Evolutionary conservation across 441 rosid genomes (phyloP), one percentile per base, ranked within the genome.

Genomic region (Manihot esculenta): DNA sequence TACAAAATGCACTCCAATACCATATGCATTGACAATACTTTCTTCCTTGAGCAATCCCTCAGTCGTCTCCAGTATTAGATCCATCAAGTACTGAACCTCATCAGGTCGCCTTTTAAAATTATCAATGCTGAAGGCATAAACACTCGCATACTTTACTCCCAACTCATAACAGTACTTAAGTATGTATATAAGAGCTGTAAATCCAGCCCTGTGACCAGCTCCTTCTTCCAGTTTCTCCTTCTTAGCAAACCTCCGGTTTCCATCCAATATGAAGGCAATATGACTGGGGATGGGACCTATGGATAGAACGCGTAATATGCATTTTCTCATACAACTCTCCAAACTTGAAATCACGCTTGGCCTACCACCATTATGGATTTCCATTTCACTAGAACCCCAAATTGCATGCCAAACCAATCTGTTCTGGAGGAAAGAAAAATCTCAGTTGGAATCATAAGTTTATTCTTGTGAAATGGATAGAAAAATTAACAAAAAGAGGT

Each of bases 71-170:
- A 91, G 68, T 87, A 89, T 76, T 35, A 93, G 74, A 72, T 91
- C 86, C 94, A 93, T 89, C 48, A 87, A 54, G 56, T 64, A 65
- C 51, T 85, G 85, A 60, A 91, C 98, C 77, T 89, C 98, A 24
- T 81, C 84, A 18, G 94, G 92, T 44, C 26, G 47, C 64, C 97
- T 82, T 72, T 65, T 85, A 60, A 91, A 93, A 70, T 93, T 93
- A 51, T 89, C 96, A 33, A 93, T 89, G 84, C 94, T 88, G 74
- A 93, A 89, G 50, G 98, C 98, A 73, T 89, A 88, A 24, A 89
- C 66, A 0, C 86, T 87, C 11, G 86, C 84, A 51, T 83, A 81
- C 79, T 80, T 84, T 42, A 91, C 83, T 21, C 91, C 89, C 57
- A 91, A 73, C 62, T 88, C 90, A 70, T 85, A 91, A 79, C 96